Evolutionary conservation across 2,329 filamentous ascomycete species (phyloP).

Genomic region (Nothophoma quercina): DNA sequence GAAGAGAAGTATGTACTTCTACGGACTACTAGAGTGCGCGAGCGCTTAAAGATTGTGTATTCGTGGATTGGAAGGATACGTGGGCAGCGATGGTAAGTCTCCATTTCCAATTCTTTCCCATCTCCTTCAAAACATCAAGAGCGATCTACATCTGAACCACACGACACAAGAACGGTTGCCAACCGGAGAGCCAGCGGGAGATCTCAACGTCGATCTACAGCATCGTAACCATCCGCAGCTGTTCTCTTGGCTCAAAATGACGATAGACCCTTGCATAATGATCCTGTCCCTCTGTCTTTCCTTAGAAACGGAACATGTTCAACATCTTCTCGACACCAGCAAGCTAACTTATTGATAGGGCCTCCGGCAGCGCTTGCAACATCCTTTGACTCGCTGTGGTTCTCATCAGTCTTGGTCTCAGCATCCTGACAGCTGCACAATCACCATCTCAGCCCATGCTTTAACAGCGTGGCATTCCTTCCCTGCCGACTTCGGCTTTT

Average conservation of each 20-base stretch:
- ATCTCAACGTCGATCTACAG: background rate
- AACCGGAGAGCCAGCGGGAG: background rate
- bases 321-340: background rate
- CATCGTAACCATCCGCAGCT: background rate
- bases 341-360: constrained; percentile 26
- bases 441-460: constrained; percentile 7
- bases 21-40: constrained; percentile 75
- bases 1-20: constrained; percentile 81
- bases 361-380: constrained; percentile 41
- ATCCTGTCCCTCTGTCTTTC: background rate
- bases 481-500: background rate
- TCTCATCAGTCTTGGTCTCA: constrained; percentile 32
- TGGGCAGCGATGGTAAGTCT: constrained; percentile 71
- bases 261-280: background rate
- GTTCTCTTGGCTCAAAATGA: constrained; percentile 5
- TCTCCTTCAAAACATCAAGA: constrained; percentile 3
- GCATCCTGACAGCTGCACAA: constrained; percentile 20
- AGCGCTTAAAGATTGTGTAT: constrained; percentile 83
- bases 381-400: constrained; percentile 45
- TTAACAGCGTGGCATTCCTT: constrained; percentile 1
- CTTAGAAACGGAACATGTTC: background rate
- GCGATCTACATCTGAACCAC: constrained; percentile 9
- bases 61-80: constrained; percentile 79
- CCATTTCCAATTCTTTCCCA: background rate
- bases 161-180: background rate